phyloP scores from a whole-genome alignment of 2,329 filamentous ascomycete species.

The Diaporthe caulivora region DNA sequence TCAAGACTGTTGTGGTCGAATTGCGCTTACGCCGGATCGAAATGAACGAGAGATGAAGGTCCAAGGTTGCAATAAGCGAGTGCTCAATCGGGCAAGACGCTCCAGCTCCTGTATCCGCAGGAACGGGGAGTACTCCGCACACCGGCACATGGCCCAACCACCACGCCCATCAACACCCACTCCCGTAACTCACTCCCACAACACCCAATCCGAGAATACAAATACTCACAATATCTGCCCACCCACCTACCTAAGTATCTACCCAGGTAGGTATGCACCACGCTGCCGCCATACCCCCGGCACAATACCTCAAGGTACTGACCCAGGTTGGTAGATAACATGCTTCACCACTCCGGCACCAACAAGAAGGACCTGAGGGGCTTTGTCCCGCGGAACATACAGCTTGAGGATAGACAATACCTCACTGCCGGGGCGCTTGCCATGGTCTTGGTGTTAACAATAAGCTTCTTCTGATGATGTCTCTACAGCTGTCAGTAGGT shows the following conservation, averaged over 20 bases:
- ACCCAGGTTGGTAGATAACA: background rate
- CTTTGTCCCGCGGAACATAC: background rate
- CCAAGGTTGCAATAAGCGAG: slow-evolving; percentile 29
- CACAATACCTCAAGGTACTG: background rate
- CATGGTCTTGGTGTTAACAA: no score
- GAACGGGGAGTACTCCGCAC: no score
- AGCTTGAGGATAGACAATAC: background rate
- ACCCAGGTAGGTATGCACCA: no score
- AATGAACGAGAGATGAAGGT: slow-evolving; percentile 32
- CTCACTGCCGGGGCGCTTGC: background rate
- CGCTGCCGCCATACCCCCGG: no score
- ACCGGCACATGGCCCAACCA: no score
- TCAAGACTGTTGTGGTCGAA: slow-evolving; percentile 24
- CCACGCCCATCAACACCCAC: no score
- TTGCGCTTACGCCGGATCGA: slow-evolving; percentile 26
- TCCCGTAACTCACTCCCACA: no score
- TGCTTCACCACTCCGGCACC: background rate
- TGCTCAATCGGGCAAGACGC: slow-evolving; percentile 21
- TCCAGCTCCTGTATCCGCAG: slow-evolving; percentile 1
- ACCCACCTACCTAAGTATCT: no score
- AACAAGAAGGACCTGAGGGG: background rate
- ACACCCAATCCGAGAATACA: no score
- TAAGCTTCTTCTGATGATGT: background rate
- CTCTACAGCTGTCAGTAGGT: background rate
- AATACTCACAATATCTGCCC: no score